phyloP scores from a whole-genome alignment of 441 rosid species.

The Erodium trifolium region DNA sequence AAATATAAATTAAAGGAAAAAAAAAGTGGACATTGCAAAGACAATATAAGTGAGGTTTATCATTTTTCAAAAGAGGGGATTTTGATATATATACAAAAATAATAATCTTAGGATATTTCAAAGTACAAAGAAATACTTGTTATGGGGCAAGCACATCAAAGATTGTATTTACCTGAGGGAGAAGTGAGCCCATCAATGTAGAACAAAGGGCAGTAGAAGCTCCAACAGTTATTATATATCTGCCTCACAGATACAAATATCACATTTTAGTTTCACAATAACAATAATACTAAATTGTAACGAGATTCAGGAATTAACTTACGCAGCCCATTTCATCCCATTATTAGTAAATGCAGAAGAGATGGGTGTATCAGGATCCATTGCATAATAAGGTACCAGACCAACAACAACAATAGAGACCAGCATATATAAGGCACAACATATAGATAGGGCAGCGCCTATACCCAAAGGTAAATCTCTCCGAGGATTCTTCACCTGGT shows the following conservation, averaged over 20 bases:
- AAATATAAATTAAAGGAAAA: too few species aligned
- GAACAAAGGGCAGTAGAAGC: constrained; percentile 94
- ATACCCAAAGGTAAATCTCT: constrained; percentile 93
- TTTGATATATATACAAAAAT: too few species aligned
- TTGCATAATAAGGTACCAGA: constrained; percentile 76
- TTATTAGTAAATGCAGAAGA: constrained; percentile 82
- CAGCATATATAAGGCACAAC: constrained; percentile 86
- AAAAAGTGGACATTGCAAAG: too few species aligned
- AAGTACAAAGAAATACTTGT: not conserved
- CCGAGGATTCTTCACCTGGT: constrained; percentile 91
- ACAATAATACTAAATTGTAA: not conserved
- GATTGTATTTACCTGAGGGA: constrained; percentile 70
- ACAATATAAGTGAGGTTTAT: too few species aligned
- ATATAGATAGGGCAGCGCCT: constrained; percentile 66
- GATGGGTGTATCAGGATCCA: constrained; percentile 98
- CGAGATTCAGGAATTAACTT: constrained; percentile 29
- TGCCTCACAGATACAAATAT: constrained; percentile 25
- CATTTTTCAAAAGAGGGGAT: too few species aligned
- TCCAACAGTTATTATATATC: constrained; percentile 76
- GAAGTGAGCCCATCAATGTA: constrained; percentile 85
- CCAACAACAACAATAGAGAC: constrained; percentile 88
- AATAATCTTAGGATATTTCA: too few species aligned
- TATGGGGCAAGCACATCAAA: not conserved
- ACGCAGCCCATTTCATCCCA: constrained; percentile 98
- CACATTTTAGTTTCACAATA: constrained; percentile 3